Evolutionary conservation across 2,329 filamentous ascomycete species (phyloP), one percentile per base, ranked within the genome.

Genomic region (Pyricularia grisea): DNA sequence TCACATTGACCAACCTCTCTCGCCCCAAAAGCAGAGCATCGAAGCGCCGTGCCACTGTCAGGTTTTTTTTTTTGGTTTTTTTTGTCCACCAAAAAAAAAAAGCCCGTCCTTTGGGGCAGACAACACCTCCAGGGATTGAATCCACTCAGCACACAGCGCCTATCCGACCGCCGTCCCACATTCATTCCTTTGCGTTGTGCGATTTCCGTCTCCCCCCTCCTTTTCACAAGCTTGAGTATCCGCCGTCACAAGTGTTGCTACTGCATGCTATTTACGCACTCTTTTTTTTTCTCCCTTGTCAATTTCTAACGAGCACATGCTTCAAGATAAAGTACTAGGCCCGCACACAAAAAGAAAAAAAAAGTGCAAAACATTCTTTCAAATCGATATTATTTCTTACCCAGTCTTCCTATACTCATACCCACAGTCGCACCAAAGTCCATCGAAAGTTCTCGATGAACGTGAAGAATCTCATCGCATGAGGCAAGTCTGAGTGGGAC

Each of bases 201-300:
- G 55, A 31, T 69, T 65, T 58, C 67, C 65, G n/a, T 58, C 23
- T 42, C 31, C 23, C 65, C 36, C 50, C 65, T 66, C 10, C 23
- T 6, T 61, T 61, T 12, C n/a, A 5, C 58, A 12, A 61, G 58
- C 11, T 14, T 36, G 58, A 61, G 12, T 12, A 27, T 23, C 10
- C n/a, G 11, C 9, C 31, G n/a, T 12, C n/a, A 4, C 20, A n/a
- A 50, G 17, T n/a, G 7, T n/a, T n/a, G 20, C 42, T 50, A n/a
- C 42, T 50, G 7, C 17, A 50, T 20, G 20, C 42, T 6, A 50
- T 50, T 50, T 5, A 50, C 42, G 42, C 42, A 50, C 6, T 20
- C 42, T 3, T 50, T n/a, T 20, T 50, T n/a, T 50, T 50, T 50
- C 7, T 20, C 42, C 7, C 42, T n/a, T 6, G 2, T 20, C 42